A percentile compares a stretch with the other conserved stretches of the same genome.
Conservation (phyloP, 2,329 filamentous ascomycete genomes). For the Tolypocladium guangdongense region DNA sequence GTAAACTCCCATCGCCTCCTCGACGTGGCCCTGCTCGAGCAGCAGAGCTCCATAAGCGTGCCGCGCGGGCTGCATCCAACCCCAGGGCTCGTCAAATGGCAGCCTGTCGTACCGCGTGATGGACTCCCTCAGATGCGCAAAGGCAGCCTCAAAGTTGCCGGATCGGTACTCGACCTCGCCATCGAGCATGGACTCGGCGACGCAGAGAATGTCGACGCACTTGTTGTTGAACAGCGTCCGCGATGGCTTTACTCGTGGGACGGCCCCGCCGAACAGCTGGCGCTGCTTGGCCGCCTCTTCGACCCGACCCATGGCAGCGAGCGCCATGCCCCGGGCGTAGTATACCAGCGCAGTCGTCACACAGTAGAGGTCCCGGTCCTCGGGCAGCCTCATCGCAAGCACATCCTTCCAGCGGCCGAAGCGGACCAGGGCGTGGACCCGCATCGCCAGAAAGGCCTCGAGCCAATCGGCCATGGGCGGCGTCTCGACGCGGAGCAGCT, state of each 20-base stretch:
- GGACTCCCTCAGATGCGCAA: slow-evolving; percentile 44
- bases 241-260: slow-evolving; percentile 40
- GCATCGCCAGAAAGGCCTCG: slow-evolving; percentile 58
- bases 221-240: slow-evolving; percentile 39
- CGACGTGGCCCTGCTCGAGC: slow-evolving; percentile 51
- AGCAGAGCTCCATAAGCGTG: slow-evolving; percentile 62
- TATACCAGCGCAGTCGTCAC: slow-evolving; percentile 57
- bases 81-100: slow-evolving; percentile 66
- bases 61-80: slow-evolving; percentile 66
- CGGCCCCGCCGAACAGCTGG: slow-evolving; percentile 37
- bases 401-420: slow-evolving; percentile 66
- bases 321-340: slow-evolving; percentile 59
- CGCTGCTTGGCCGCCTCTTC: slow-evolving; percentile 42
- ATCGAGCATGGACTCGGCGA: slow-evolving; percentile 58
- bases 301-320: slow-evolving; percentile 46
- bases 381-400: slow-evolving; percentile 41
- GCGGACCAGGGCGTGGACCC: slow-evolving; percentile 58
- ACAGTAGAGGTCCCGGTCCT: slow-evolving; percentile 51
- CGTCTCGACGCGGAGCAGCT: slow-evolving; percentile 49
- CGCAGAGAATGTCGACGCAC: slow-evolving; percentile 45
- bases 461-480: slow-evolving; percentile 74
- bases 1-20: slow-evolving; percentile 47
- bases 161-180: slow-evolving; percentile 64
- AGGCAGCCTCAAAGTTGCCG: slow-evolving; percentile 46
- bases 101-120: slow-evolving; percentile 51